Conservation (phyloP, 164 flowering plant species). For the Tinospora cordifolia region DNA sequence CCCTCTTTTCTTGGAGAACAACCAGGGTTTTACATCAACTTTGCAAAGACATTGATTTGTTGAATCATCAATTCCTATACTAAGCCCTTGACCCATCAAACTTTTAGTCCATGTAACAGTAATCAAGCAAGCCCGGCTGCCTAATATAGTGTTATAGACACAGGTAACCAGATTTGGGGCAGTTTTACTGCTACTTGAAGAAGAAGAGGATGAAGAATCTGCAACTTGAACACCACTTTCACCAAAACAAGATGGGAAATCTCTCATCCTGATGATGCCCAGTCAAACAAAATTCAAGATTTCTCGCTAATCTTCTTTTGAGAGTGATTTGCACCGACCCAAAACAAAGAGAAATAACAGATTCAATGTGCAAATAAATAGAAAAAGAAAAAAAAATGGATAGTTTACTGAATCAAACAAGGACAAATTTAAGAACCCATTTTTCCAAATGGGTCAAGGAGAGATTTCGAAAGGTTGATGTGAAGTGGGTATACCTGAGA, state of each 20-base stretch:
- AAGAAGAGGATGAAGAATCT: slow-evolving; percentile 60
- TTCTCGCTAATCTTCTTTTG: slow-evolving; percentile 5
- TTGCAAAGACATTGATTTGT: slow-evolving; percentile 46
- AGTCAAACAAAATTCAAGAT: not conserved
- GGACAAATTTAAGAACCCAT: slow-evolving; percentile 15
- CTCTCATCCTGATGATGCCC: slow-evolving; percentile 42
- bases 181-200: slow-evolving; percentile 34
- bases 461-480: slow-evolving; percentile 10
- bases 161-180: slow-evolving; percentile 55
- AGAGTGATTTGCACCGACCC: not conserved
- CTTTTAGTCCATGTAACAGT: slow-evolving; percentile 51
- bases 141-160: slow-evolving; percentile 40
- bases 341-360: not conserved
- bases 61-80: slow-evolving; percentile 47
- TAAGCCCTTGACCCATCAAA: slow-evolving; percentile 57
- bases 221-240: slow-evolving; percentile 80
- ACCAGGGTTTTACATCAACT: slow-evolving; percentile 56
- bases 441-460: slow-evolving; percentile 15
- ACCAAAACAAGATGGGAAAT: slow-evolving; percentile 78
- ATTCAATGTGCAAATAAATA: not conserved
- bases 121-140: slow-evolving; percentile 35
- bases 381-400: slow-evolving; percentile 13
- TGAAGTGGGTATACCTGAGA: slow-evolving; percentile 17
- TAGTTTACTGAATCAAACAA: slow-evolving; percentile 7
- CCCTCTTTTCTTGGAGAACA: slow-evolving; percentile 69